Percentiles rank a stretch among this genome's conserved stretches.
Evolutionary conservation across 148 eudicot species (phyloP).

Genomic region (Talinum fruticosum): DNA sequence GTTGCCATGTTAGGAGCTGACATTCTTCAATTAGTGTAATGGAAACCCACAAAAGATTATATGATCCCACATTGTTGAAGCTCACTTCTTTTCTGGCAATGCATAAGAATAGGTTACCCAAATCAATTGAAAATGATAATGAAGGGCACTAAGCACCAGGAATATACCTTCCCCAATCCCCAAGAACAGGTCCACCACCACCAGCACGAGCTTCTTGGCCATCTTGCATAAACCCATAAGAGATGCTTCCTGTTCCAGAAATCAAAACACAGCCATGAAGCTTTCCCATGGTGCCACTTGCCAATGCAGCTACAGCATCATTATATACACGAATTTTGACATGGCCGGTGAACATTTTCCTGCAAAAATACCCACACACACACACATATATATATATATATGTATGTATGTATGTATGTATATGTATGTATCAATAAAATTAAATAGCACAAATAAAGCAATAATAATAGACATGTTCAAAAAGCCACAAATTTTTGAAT

Average conservation of each 20-base stretch:
- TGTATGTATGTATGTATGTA: no score
- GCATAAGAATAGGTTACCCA: background rate
- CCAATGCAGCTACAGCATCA: slow-evolving; percentile 88
- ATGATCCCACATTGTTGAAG: background rate
- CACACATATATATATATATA: no score
- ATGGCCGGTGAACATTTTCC: slow-evolving; percentile 52
- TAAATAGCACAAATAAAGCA: slow-evolving; percentile 16
- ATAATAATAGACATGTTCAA: background rate
- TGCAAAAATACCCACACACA: slow-evolving; percentile 35
- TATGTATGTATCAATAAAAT: slow-evolving; percentile 5
- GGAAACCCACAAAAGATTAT: background rate
- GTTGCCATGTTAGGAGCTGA: background rate
- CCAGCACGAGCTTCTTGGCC: slow-evolving; percentile 80
- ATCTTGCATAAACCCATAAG: slow-evolving; percentile 75
- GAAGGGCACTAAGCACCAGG: background rate
- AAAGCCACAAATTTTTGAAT: no score
- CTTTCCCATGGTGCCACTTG: slow-evolving; percentile 86
- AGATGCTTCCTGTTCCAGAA: slow-evolving; percentile 80
- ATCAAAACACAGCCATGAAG: slow-evolving; percentile 86
- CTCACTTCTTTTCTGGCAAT: background rate
- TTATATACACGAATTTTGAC: slow-evolving; percentile 62
- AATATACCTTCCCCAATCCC: slow-evolving; percentile 86
- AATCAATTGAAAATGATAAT: background rate
- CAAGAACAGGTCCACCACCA: slow-evolving; percentile 85
- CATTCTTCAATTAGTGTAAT: no score